Base-by-base conservation (phyloP, 192 early-diverging fungal genomes). In the Neocallimastix lanati region DNA sequence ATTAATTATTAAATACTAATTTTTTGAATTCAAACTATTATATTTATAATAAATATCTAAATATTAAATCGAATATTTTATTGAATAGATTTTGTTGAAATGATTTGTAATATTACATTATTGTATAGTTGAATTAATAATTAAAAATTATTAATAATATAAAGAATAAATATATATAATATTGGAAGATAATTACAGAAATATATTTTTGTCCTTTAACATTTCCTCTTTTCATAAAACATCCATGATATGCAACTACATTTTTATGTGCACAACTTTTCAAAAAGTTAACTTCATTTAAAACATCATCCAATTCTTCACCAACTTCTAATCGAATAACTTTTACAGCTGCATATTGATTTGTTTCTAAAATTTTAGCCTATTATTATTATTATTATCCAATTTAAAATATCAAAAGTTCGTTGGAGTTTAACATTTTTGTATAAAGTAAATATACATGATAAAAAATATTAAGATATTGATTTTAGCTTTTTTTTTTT, bases 241-340 rank as follows among this genome's bases (percentile, higher is more conserved):
- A 89, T 13, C 86, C 88, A 30, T 86, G 83, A 79, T 89, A 91
- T 11, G 83, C 79, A 2, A 90, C 89, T 27, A 91, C 84, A 77
- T 88, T 90, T 25, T 58, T 77, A 78, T 91, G 87, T 9, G 78
- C 77, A 79, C 88, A 88, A 35, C 85, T 86, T 25, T 86, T 81
- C 76, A 91, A 85, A 79, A 91, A 89, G 78, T 90, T 88, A 81
- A 91, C 87, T 77, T 91, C 90, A 77, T 87, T 81, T 67, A 90
- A 84, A 27, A 90, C 89, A 76, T 89, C 87, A 78, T 88, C 84
- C 13, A 91, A 80, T 76, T 91, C 85, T 80, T 91, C 90, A 29
- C 84, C 85, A 18, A 85, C 82, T 81, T 91, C 89, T 25, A 91
- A 83, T 76, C 85, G 86, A 80, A 90, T 88, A 37, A 90, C 81